Conservation (phyloP, 768 basidiomycete species). For the Mrakia blollopis region DNA sequence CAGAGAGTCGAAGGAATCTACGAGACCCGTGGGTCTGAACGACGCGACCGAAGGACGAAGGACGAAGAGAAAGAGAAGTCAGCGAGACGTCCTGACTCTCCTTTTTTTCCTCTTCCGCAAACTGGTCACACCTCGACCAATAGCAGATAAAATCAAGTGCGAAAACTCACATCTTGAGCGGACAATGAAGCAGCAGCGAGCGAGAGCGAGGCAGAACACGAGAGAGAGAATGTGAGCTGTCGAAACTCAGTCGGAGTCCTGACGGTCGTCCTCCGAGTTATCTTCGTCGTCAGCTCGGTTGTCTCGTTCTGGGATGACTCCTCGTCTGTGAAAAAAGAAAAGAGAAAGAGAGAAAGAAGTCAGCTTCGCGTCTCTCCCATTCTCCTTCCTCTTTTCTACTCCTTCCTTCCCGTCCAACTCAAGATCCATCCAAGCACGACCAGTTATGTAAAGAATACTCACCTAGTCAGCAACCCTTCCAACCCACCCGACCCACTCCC, state of each 20-base stretch:
- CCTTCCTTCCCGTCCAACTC: neutral
- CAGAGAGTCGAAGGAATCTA: too few species aligned
- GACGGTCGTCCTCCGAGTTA: conserved; percentile 7
- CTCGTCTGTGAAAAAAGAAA: neutral
- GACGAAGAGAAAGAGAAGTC: too few species aligned
- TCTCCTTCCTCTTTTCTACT: neutral
- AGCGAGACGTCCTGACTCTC: too few species aligned
- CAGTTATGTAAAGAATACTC: neutral
- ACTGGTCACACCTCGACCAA: too few species aligned
- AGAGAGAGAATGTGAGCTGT: too few species aligned
- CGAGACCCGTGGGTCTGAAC: too few species aligned
- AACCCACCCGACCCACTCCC: neutral
- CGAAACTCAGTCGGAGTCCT: neutral
- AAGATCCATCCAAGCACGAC: neutral
- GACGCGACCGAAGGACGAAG: too few species aligned
- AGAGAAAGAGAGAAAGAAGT: neutral
- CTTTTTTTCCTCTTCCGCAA: too few species aligned
- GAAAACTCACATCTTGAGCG: too few species aligned
- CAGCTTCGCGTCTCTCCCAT: neutral
- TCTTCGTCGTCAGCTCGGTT: neutral
- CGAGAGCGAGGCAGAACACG: too few species aligned
- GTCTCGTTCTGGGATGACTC: neutral
- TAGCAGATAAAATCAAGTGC: too few species aligned
- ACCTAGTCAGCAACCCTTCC: conserved; percentile 5
- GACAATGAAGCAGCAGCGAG: too few species aligned